These are phyloP conservation scores for Cladorrhinum sp. DNA, from an alignment of 2,329 filamentous ascomycete genomes.

Conservation along the genomic window DNA sequence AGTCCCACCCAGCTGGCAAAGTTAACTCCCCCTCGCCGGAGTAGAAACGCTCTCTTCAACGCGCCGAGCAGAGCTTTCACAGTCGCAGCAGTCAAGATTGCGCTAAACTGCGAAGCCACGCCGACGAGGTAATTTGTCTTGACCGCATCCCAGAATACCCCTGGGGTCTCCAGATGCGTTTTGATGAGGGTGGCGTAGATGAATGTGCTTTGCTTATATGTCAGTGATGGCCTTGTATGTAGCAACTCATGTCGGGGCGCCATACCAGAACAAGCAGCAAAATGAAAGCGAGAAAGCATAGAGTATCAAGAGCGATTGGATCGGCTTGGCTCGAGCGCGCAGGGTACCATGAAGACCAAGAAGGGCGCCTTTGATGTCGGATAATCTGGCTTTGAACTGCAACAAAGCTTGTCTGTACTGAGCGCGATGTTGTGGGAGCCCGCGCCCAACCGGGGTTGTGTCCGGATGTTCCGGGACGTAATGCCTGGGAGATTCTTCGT, in stretches of 20 bases:
- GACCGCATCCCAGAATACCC: conserved; percentile 13
- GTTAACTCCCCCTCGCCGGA: background rate
- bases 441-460: background rate
- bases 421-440: background rate
- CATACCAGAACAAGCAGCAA: background rate
- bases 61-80: conserved; percentile 11
- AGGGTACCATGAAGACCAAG: background rate
- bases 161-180: conserved; percentile 7
- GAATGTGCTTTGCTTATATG: background rate
- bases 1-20: conserved; percentile 13
- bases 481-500: background rate
- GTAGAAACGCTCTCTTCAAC: conserved; percentile 6
- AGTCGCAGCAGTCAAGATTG: conserved; percentile 11
- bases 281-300: background rate
- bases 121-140: conserved; percentile 18
- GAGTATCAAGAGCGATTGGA: background rate
- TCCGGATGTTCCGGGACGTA: no score
- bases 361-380: background rate
- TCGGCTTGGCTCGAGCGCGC: background rate
- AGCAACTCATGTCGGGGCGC: background rate
- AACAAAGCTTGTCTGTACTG: no score
- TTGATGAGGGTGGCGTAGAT: conserved; percentile 18
- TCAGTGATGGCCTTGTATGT: background rate
- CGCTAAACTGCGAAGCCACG: conserved; percentile 15
- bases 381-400: background rate